Conservation (phyloP, 2,329 filamentous ascomycete genomes). For the Escovopsis weberi region DNA sequence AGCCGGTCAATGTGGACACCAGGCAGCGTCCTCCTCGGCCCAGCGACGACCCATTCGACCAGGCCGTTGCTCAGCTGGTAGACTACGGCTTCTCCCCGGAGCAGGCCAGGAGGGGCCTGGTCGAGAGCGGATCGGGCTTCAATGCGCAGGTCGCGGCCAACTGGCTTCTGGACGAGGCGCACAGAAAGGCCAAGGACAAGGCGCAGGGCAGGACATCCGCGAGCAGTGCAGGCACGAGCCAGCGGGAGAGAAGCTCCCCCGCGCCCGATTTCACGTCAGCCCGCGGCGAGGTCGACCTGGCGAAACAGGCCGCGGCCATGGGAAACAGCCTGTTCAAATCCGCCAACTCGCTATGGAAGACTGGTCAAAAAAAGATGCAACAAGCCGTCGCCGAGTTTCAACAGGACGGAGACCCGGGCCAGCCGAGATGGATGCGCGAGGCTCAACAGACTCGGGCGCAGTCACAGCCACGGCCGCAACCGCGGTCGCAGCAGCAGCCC, state of each 20-base stretch:
- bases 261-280: slow-evolving; percentile 27
- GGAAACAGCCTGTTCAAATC: slow-evolving; percentile 81
- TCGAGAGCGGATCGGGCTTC: slow-evolving; percentile 61
- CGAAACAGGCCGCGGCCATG: slow-evolving; percentile 69
- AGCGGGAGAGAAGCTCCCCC: slow-evolving; percentile 11
- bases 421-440: slow-evolving; percentile 94
- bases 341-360: slow-evolving; percentile 90
- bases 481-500: slow-evolving; percentile 17
- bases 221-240: slow-evolving; percentile 13
- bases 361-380: slow-evolving; percentile 80
- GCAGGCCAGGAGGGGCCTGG: slow-evolving; percentile 66
- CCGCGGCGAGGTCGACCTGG: slow-evolving; percentile 54
- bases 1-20: slow-evolving; percentile 10
- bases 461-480: slow-evolving; percentile 21
- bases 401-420: slow-evolving; percentile 50
- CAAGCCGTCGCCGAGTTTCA: slow-evolving; percentile 83
- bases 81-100: slow-evolving; percentile 90
- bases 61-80: slow-evolving; percentile 72
- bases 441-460: slow-evolving; percentile 32
- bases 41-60: slow-evolving; percentile 42
- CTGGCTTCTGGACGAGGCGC: slow-evolving; percentile 82
- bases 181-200: slow-evolving; percentile 67
- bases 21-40: slow-evolving; percentile 11
- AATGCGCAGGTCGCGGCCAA: slow-evolving; percentile 80
- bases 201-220: slow-evolving; percentile 29